phyloP scores from a whole-genome alignment of 1,284 basidiomycete species.

The Rhodotorula glutinis region DNA sequence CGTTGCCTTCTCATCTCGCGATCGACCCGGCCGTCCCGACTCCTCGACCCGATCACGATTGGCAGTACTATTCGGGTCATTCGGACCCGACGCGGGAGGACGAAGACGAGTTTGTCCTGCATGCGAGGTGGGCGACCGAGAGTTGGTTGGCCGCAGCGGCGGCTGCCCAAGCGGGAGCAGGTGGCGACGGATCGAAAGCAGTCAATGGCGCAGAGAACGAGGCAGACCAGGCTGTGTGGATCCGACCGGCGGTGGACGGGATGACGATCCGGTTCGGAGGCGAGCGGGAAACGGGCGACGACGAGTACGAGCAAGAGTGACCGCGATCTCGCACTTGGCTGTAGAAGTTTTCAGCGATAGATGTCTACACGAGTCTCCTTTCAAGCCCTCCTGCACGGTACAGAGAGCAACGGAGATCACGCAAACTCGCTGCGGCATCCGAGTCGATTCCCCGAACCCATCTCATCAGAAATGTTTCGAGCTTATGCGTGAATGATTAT shows the following conservation, averaged over 20 bases:
- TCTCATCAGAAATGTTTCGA: too few species aligned
- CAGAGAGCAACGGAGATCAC: too few species aligned
- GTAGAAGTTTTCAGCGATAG: not conserved
- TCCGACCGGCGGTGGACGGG: conserved; percentile 32
- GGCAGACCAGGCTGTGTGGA: conserved; percentile 16
- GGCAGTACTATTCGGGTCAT: conserved; percentile 11
- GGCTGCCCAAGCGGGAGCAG: not conserved
- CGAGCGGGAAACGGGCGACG: conserved; percentile 11
- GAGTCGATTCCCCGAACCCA: too few species aligned
- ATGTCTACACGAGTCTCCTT: not conserved
- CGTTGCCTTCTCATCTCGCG: not conserved
- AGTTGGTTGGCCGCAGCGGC: conserved; percentile 5
- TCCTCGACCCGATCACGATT: not conserved
- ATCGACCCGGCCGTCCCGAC: conserved; percentile 1
- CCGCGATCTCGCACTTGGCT: not conserved
- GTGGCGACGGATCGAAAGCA: not conserved
- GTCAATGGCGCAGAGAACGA: too few species aligned
- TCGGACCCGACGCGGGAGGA: conserved; percentile 22
- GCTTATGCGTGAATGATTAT: not conserved
- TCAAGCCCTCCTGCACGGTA: too few species aligned
- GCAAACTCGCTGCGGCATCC: too few species aligned
- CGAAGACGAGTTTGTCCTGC: not conserved
- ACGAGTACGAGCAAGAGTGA: conserved; percentile 22
- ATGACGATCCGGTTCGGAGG: conserved; percentile 22
- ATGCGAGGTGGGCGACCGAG: conserved; percentile 22